Evolutionary conservation across 805 yeast species (phyloP).

Genomic region (Nakazawaea ernobii): DNA sequence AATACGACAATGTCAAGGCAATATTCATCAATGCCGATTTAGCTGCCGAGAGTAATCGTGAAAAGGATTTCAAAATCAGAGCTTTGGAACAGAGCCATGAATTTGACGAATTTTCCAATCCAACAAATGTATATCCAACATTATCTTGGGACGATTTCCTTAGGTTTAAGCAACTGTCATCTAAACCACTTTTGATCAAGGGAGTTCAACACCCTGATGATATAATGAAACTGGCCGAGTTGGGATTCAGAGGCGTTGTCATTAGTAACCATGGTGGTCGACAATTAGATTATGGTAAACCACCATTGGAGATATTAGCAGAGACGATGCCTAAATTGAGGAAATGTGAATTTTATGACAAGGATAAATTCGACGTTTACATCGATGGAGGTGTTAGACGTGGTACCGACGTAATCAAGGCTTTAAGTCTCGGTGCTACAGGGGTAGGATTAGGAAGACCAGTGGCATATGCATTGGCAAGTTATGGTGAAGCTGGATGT

Average conservation of each 20-base stretch:
- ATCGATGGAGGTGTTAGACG: constrained; percentile 77
- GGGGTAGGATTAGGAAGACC: constrained; percentile 33
- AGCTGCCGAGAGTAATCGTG: constrained; percentile 73
- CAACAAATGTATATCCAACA: constrained; percentile 26
- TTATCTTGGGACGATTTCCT: constrained; percentile 32
- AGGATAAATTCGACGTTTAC: constrained; percentile 51
- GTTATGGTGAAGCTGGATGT: constrained; percentile 41
- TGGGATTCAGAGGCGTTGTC: constrained; percentile 56
- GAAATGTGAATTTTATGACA: constrained; percentile 29
- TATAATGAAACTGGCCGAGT: constrained; percentile 47
- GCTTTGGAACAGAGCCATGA: neutral
- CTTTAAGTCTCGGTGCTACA: constrained; percentile 70
- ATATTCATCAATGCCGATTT: constrained; percentile 83
- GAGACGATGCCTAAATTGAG: constrained; percentile 45
- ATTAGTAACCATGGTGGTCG: constrained; percentile 74
- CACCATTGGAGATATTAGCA: constrained; percentile 55
- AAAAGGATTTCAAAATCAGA: constrained; percentile 34
- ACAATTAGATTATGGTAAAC: constrained; percentile 55
- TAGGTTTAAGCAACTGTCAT: constrained; percentile 24
- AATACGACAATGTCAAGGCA: constrained; percentile 50
- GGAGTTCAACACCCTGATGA: constrained; percentile 65
- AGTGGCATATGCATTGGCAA: constrained; percentile 40
- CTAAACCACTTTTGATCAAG: constrained; percentile 44
- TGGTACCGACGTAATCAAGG: constrained; percentile 74
- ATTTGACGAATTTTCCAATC: constrained; percentile 22